These are phyloP conservation scores for Torulaspora globosa DNA, from an alignment of 1,139 yeast genomes.

Conservation along the genomic window DNA sequence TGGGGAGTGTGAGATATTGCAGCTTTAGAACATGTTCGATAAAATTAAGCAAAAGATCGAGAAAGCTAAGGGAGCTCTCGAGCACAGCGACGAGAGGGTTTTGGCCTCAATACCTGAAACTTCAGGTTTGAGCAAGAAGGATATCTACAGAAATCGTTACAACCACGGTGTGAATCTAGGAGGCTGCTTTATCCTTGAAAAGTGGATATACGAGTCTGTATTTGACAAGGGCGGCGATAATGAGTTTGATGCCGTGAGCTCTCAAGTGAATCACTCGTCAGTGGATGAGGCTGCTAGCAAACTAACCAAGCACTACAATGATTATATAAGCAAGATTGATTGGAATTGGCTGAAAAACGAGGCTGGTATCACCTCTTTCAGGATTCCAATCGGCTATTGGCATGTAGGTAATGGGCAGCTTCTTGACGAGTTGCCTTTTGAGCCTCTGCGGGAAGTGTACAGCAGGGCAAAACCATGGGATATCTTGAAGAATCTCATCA, in stretches of 20 bases:
- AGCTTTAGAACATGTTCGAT: constrained; percentile 38
- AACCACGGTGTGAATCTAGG: constrained; percentile 90
- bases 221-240: constrained; percentile 52
- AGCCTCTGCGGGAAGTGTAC: constrained; percentile 52
- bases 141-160: constrained; percentile 60
- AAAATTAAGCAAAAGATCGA: constrained; percentile 43
- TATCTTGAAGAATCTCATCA: constrained; percentile 39
- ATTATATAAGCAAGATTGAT: constrained; percentile 56
- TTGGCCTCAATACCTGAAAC: constrained; percentile 38
- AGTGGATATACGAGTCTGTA: constrained; percentile 60
- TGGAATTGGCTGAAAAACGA: constrained; percentile 65
- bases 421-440: constrained; percentile 56
- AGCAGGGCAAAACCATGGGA: constrained; percentile 59
- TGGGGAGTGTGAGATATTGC: background rate
- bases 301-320: constrained; percentile 66
- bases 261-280: constrained; percentile 48
- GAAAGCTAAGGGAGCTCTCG: constrained; percentile 35
- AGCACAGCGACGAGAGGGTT: constrained; percentile 32
- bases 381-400: constrained; percentile 94
- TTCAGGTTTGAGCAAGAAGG: constrained; percentile 40
- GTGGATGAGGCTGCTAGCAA: constrained; percentile 49
- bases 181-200: constrained; percentile 74
- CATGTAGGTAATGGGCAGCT: constrained; percentile 61
- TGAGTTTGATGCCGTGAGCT: constrained; percentile 72
- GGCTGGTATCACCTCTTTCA: constrained; percentile 66